Conservation (phyloP, 495 filamentous ascomycete species). For the Margaritispora aquatica region DNA sequence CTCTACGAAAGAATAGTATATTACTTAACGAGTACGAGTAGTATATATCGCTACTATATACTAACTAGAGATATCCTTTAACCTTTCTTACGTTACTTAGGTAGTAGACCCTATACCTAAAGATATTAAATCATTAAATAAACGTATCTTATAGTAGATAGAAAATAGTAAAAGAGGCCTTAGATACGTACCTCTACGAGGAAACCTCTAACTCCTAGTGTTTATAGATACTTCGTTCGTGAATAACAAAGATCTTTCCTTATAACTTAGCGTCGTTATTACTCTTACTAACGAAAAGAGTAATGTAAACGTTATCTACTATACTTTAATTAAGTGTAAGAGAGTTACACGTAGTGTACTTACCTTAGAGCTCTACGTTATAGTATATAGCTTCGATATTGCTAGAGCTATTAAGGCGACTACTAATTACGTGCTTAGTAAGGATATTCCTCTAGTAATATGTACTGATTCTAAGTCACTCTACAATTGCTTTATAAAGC, state of each 20-base stretch:
- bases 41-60: constrained; percentile 8
- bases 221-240: constrained; percentile 15
- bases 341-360: constrained; percentile 14
- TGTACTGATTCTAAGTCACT: constrained; percentile 12
- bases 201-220: constrained; percentile 1
- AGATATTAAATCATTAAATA: constrained; percentile 7
- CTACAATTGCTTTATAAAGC: constrained; percentile 15
- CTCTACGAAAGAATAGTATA: constrained; percentile 3
- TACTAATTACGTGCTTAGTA: constrained; percentile 2
- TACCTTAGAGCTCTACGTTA: constrained; percentile 14
- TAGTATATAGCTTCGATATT: constrained; percentile 11
- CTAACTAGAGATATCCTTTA: constrained; percentile 1
- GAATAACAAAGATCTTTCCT: constrained; percentile 17
- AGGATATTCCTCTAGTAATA: neutral
- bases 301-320: constrained; percentile 14
- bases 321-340: constrained; percentile 16
- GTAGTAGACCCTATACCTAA: neutral
- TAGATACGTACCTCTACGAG: neutral
- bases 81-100: constrained; percentile 1
- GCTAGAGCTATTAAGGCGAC: neutral
- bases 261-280: constrained; percentile 18
- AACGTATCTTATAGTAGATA: constrained; percentile 6
- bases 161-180: neutral
- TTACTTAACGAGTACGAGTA: neutral
- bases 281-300: constrained; percentile 2